A percentile compares a stretch with the other conserved stretches of the same genome.
Conservation (phyloP, 2,329 filamentous ascomycete genomes). For the Colletotrichum aenigma region DNA sequence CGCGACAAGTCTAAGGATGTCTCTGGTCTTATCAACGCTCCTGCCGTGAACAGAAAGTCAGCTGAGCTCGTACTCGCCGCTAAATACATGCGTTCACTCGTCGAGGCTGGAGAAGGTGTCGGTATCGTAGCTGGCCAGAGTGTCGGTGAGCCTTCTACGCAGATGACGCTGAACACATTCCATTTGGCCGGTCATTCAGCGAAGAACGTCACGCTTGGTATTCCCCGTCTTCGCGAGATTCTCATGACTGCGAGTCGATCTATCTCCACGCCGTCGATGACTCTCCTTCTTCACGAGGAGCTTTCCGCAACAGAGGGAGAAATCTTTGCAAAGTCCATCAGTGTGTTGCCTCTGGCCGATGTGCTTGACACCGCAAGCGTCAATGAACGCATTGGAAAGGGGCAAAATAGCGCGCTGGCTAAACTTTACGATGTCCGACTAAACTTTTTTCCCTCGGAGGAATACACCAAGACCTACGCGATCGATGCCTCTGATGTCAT, state of each 20-base stretch:
- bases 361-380: constrained; percentile 83
- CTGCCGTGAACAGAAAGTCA: constrained; percentile 64
- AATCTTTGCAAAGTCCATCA: constrained; percentile 90
- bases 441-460: constrained; percentile 81
- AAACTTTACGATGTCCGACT: constrained; percentile 86
- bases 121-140: constrained; percentile 97
- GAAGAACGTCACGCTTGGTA: constrained; percentile 98
- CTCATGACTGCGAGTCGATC: constrained; percentile 93
- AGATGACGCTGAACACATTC: constrained; percentile 99
- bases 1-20: constrained; percentile 42
- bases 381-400: constrained; percentile 78
- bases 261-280: constrained; percentile 93
- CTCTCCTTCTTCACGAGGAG: constrained; percentile 76
- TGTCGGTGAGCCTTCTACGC: constrained; percentile 94
- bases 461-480: constrained; percentile 86
- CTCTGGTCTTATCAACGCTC: constrained; percentile 36
- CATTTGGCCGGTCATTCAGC: constrained; percentile 98
- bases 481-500: constrained; percentile 81
- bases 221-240: constrained; percentile 94
- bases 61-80: constrained; percentile 86
- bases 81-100: constrained; percentile 90
- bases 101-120: constrained; percentile 95
- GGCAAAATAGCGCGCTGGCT: constrained; percentile 69
- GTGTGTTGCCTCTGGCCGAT: constrained; percentile 80
- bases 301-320: constrained; percentile 72